Evolutionary conservation across 805 yeast species (phyloP).

Genomic region (Schwanniomyces sp.): DNA sequence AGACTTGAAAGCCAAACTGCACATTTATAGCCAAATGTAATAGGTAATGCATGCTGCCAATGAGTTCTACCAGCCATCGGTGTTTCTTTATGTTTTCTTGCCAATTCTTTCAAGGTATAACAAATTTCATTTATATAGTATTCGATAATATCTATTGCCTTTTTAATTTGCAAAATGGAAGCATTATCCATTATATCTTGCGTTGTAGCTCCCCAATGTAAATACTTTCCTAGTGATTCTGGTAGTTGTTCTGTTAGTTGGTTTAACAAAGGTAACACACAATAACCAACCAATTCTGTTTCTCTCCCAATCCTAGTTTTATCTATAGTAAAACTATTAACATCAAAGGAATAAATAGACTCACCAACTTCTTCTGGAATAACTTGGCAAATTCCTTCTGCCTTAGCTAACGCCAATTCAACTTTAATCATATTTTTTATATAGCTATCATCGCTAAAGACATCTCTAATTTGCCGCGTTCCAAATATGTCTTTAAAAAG

Average conservation of each 20-base stretch:
- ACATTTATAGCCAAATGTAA: constrained; percentile 33
- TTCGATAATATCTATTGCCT: neutral
- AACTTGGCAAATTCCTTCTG: constrained; percentile 2
- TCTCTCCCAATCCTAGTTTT: neutral
- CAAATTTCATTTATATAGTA: constrained; percentile 23
- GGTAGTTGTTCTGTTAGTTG: constrained; percentile 5
- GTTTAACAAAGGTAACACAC: constrained; percentile 5
- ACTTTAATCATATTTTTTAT: constrained; percentile 3
- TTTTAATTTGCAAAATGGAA: constrained; percentile 3
- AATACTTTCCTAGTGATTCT: constrained; percentile 2
- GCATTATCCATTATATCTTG: constrained; percentile 4
- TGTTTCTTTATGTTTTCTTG: constrained; percentile 30
- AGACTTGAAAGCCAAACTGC: constrained; percentile 6
- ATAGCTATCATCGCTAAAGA: constrained; percentile 3
- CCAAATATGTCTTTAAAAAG: no score
- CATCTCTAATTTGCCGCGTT: neutral
- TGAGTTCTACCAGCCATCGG: constrained; percentile 36
- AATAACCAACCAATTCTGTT: constrained; percentile 4
- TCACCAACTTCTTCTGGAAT: constrained; percentile 5
- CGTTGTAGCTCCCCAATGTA: constrained; percentile 20
- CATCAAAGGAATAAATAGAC: neutral
- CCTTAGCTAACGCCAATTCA: constrained; percentile 4
- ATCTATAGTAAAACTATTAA: neutral
- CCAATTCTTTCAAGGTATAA: constrained; percentile 30
- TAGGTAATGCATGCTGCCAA: constrained; percentile 33